phyloP scores from a whole-genome alignment of 805 yeast genomes.

The Lipomyces yamanashiensis region DNA sequence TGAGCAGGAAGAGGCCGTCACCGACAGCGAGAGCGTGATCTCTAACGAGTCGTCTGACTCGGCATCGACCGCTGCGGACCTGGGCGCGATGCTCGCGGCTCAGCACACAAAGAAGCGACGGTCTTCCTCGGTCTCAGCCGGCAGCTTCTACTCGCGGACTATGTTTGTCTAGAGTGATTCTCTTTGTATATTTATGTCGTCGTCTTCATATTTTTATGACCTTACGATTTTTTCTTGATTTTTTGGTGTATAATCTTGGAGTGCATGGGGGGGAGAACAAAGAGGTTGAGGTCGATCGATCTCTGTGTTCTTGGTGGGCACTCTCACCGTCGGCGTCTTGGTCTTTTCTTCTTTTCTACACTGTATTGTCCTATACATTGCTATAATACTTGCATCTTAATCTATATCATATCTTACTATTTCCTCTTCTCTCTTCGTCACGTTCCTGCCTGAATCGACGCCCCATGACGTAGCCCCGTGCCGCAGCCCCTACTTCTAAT shows the following conservation, averaged over 20 bases:
- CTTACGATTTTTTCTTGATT: background rate
- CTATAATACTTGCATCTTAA: too few species aligned
- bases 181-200: background rate
- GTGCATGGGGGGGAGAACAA: too few species aligned
- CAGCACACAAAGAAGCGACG: constrained; percentile 21
- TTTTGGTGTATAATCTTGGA: background rate
- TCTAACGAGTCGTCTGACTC: constrained; percentile 3
- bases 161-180: constrained; percentile 5
- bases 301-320: background rate
- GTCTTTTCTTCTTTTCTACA: background rate
- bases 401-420: too few species aligned
- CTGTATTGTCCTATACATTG: background rate
- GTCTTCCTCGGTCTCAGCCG: constrained; percentile 18
- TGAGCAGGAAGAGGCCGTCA: constrained; percentile 5
- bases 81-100: background rate
- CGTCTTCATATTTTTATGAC: background rate
- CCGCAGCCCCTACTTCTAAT: background rate
- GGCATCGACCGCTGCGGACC: constrained; percentile 5
- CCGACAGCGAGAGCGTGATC: constrained; percentile 8
- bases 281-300: too few species aligned
- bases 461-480: constrained; percentile 1
- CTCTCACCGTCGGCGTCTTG: background rate
- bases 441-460: background rate
- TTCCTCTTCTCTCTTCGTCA: too few species aligned
- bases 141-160: constrained; percentile 19